These are phyloP conservation scores for Malus orientalis DNA, from an alignment of 306 rosid genomes.

Conservation along the genomic window DNA sequence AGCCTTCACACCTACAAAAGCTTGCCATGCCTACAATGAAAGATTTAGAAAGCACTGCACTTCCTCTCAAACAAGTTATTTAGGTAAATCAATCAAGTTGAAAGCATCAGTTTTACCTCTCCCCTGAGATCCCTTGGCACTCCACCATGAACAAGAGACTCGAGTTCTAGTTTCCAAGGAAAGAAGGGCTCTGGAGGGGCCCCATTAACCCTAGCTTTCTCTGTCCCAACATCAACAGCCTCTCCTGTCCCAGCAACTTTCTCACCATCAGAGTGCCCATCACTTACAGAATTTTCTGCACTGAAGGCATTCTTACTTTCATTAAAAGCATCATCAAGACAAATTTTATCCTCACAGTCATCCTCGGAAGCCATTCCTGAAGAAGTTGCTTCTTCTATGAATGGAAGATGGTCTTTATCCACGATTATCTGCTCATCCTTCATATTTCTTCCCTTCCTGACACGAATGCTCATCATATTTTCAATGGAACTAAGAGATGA, in stretches of 20 bases:
- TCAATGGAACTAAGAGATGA: constrained; percentile 56
- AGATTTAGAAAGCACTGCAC: constrained; percentile 29
- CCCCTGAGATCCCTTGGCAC: constrained; percentile 91
- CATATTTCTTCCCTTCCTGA: constrained; percentile 35
- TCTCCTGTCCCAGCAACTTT: not conserved
- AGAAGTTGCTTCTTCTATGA: constrained; percentile 38
- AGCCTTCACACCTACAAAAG: constrained; percentile 82
- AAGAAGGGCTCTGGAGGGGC: constrained; percentile 29
- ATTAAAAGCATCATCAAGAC: constrained; percentile 14
- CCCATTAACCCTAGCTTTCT: constrained; percentile 32
- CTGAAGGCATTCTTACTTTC: constrained; percentile 5
- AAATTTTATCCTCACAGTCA: constrained; percentile 22
- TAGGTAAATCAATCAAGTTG: constrained; percentile 13
- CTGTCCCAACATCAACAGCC: constrained; percentile 6
- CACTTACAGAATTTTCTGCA: not conserved
- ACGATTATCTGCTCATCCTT: constrained; percentile 24
- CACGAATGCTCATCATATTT: constrained; percentile 50
- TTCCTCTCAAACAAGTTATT: constrained; percentile 20
- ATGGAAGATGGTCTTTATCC: constrained; percentile 29
- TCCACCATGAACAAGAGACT: constrained; percentile 80
- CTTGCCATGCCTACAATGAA: constrained; percentile 94
- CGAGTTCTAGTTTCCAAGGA: constrained; percentile 65
- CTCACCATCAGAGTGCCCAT: not conserved
- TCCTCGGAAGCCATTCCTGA: constrained; percentile 21
- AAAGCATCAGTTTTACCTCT: constrained; percentile 52